Evolutionary conservation across 768 basidiomycete genomes (phyloP), one percentile per base, ranked within the genome.

Genomic region (Mycena vitilis): DNA sequence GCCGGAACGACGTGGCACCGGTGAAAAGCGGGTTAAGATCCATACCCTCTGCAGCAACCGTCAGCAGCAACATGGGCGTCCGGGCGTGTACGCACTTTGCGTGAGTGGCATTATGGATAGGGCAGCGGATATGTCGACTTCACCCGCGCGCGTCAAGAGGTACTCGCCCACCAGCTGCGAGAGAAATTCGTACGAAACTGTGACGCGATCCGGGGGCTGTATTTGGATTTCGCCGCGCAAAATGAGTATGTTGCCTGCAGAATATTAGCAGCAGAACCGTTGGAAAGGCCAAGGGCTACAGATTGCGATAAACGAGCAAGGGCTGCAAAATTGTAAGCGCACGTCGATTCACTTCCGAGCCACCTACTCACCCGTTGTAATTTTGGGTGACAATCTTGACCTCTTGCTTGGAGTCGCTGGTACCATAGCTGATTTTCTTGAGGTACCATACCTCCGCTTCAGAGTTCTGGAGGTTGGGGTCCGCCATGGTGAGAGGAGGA

Each of bases 301-400:
- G 66, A 95, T 92, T 34, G 95, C 95, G 73, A 96, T 94, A 71
- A 96, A 93, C 0, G 94, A 95, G 75, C 95, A 96, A 11, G 95
- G 95, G 11, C 95, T 96, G 37, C 36, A 69, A 23, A 40, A 55
- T 63, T 30, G 3, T 60, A 30, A 47, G 42, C n/a, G n/a, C 38
- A 44, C 54, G 52, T 55, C 36, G 53, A 36, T 55, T 56, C 30
- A 34, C 20, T 56, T 57, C 52, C 23, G 59, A 63, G 37, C 25
- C 63, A 60, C 25, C 54, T 42, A 83, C 89, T 66, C 64, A 93
- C 93, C 93, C 93, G 73, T 94, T 94, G 73, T 88, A 92, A 73
- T 94, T 94, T 78, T 95, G 93, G 0, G 92, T 94, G 59, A 95
- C 89, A 65, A 94, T 89, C 75, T 89, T 89, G 71, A 86, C 74